Conservation (phyloP, 164 flowering plant species). For the Annona cherimola region DNA sequence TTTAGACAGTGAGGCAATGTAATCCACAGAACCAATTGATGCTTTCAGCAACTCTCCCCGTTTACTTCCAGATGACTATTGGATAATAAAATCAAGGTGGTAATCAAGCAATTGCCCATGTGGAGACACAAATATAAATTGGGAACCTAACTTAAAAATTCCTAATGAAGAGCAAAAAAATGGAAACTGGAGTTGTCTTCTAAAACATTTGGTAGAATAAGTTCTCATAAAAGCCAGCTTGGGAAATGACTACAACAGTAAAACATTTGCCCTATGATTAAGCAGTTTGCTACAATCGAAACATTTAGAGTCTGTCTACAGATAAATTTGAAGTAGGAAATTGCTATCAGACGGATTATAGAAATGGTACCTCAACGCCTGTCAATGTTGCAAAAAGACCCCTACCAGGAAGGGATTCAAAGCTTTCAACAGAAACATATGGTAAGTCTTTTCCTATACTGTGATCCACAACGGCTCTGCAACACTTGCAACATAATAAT, state of each 20-base stretch:
- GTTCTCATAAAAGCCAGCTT: too few relatives aligned
- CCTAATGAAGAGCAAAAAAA: too few relatives aligned
- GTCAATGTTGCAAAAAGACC: conserved; percentile 87
- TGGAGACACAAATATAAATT: background rate
- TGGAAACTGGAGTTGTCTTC: too few relatives aligned
- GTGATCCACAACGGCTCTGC: conserved; percentile 96
- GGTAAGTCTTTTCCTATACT: conserved; percentile 88
- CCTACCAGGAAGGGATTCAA: conserved; percentile 84
- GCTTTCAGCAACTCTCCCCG: conserved; percentile 56
- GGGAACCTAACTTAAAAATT: too few relatives aligned
- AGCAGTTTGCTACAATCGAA: too few relatives aligned
- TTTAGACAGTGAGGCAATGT: conserved; percentile 66
- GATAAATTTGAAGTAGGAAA: too few relatives aligned
- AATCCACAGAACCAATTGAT: conserved; percentile 92
- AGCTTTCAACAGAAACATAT: conserved; percentile 71
- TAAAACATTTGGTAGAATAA: too few relatives aligned
- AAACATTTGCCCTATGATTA: too few relatives aligned
- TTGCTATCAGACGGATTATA: background rate
- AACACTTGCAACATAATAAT: conserved; percentile 16
- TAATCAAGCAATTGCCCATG: background rate
- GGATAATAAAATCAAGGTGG: conserved; percentile 4
- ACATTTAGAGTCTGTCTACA: too few relatives aligned
- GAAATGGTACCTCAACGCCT: conserved; percentile 53
- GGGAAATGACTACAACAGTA: too few relatives aligned
- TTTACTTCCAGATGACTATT: conserved; percentile 58